These are phyloP conservation scores for Russula olivacea DNA, from an alignment of 768 basidiomycete genomes.

Conservation along the genomic window DNA sequence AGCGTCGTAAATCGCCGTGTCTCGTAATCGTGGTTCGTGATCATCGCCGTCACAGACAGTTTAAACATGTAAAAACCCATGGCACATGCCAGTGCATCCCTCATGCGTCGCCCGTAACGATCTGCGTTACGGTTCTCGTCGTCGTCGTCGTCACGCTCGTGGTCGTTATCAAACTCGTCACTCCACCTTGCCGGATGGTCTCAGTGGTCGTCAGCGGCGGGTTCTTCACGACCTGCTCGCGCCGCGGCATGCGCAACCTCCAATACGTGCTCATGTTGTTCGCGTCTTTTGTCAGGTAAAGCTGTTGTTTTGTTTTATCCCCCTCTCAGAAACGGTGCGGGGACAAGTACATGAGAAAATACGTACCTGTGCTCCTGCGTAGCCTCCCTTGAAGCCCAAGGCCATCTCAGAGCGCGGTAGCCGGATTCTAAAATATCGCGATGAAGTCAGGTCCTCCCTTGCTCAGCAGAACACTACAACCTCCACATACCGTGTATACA, in stretches of 20 bases:
- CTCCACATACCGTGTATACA: conserved; percentile 18
- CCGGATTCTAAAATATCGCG: conserved; percentile 15
- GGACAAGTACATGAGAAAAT: neutral
- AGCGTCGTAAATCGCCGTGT: neutral
- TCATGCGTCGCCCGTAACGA: conserved; percentile 20
- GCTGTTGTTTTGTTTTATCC: neutral
- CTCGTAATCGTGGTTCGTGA: neutral
- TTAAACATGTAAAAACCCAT: neutral
- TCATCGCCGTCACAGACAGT: neutral
- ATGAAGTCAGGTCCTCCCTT: neutral
- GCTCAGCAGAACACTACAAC: neutral
- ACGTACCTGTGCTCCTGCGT: conserved; percentile 22
- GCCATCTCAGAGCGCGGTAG: conserved; percentile 22
- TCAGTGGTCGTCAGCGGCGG: conserved; percentile 18
- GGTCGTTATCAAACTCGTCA: conserved; percentile 23
- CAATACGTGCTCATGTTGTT: conserved; percentile 21
- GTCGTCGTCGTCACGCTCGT: conserved; percentile 24
- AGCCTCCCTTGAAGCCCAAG: conserved; percentile 16
- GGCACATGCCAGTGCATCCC: neutral
- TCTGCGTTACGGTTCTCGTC: conserved; percentile 21
- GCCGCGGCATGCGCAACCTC: conserved; percentile 19
- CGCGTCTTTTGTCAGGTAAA: conserved; percentile 20
- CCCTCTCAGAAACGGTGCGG: neutral
- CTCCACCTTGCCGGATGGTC: conserved; percentile 12
- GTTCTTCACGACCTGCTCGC: conserved; percentile 24